These are phyloP conservation scores for Themeda triandra DNA, from an alignment of 176 grass and related monocot genomes.

Conservation along the genomic window DNA sequence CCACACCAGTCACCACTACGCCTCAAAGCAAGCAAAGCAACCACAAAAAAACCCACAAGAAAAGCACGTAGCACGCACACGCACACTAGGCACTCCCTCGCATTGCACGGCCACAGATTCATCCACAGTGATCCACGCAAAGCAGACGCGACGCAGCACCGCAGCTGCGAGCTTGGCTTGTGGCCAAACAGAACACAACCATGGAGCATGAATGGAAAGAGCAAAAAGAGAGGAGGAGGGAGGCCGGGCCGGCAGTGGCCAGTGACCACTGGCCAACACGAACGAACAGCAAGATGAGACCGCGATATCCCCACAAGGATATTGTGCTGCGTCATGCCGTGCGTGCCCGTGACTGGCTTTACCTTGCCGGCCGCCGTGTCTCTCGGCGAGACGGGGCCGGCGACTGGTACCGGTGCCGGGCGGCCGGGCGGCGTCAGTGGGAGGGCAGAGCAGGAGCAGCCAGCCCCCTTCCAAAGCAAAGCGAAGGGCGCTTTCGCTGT, in stretches of 20 bases:
- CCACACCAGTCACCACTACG: background rate
- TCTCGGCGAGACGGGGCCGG: background rate
- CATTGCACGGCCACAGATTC: background rate
- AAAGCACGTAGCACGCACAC: constrained; percentile 1
- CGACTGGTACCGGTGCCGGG: background rate
- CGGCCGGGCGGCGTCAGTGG: constrained; percentile 5
- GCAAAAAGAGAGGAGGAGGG: background rate
- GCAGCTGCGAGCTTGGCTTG: background rate
- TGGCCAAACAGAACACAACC: background rate
- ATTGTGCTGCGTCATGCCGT: background rate
- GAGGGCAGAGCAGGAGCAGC: background rate
- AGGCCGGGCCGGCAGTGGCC: background rate
- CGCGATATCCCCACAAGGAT: constrained; percentile 16
- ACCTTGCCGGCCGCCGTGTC: background rate
- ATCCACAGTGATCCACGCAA: background rate
- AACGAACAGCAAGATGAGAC: background rate
- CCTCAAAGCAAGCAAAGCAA: constrained; percentile 28
- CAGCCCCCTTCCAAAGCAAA: constrained; percentile 28
- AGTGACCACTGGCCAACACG: background rate
- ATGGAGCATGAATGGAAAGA: background rate
- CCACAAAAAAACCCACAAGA: background rate
- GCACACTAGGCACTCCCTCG: background rate
- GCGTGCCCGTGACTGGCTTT: background rate
- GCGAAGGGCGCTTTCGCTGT: constrained; percentile 22
- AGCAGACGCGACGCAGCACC: background rate